Percentiles rank a stretch among this genome's conserved stretches.
Evolutionary conservation across 2,329 filamentous ascomycete genomes (phyloP).

Genomic region (Cytospora mali): DNA sequence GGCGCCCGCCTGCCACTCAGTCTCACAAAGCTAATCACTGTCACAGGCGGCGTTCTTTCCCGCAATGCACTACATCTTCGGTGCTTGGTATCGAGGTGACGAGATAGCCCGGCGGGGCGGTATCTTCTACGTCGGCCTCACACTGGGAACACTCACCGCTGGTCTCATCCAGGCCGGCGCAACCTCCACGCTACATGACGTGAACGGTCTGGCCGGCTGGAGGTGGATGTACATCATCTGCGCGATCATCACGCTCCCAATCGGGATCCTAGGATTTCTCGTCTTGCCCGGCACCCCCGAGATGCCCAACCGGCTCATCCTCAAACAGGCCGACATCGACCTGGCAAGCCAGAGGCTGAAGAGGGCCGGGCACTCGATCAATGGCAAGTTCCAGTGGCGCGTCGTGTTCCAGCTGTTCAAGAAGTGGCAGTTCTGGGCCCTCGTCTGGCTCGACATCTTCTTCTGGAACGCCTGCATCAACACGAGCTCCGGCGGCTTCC

Average conservation of each 20-base stretch:
- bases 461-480: constrained; percentile 60
- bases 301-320: constrained; percentile 50
- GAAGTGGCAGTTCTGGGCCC: constrained; percentile 52
- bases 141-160: constrained; percentile 54
- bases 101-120: constrained; percentile 52
- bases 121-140: constrained; percentile 54
- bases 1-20: no score
- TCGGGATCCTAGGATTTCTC: constrained; percentile 53
- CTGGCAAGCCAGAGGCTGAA: constrained; percentile 49
- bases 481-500: constrained; percentile 51
- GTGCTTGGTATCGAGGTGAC: constrained; percentile 52
- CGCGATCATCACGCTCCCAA: constrained; percentile 56
- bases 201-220: constrained; percentile 51
- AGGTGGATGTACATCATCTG: constrained; percentile 62
- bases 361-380: constrained; percentile 44
- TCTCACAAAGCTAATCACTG: not conserved
- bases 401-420: constrained; percentile 40
- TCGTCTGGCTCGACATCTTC: constrained; percentile 54
- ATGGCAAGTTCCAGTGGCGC: constrained; percentile 39
- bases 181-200: constrained; percentile 44
- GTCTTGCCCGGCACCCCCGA: constrained; percentile 55
- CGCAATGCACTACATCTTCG: constrained; percentile 43
- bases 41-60: constrained; percentile 43
- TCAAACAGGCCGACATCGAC: constrained; percentile 50
- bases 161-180: constrained; percentile 52